These are phyloP conservation scores for Pseudogymnoascus sp. DNA, from an alignment of 2,329 filamentous ascomycete species.

Conservation along the genomic window DNA sequence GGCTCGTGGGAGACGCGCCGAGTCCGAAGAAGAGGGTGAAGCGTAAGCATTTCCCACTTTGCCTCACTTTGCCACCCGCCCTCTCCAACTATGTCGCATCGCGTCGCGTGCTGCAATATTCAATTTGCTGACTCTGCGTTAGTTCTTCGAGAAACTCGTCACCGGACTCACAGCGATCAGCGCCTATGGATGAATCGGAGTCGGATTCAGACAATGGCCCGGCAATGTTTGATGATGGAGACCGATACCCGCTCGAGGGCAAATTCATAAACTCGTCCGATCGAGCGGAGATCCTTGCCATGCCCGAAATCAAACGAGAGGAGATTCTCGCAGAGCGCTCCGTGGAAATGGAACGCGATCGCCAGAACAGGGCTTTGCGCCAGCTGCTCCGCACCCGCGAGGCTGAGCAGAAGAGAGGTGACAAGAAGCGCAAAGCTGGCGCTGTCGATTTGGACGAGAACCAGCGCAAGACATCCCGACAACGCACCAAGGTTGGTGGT, in stretches of 20 bases:
- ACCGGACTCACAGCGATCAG: slow-evolving; percentile 68
- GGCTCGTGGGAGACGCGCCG: slow-evolving; percentile 45
- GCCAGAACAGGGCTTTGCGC: slow-evolving; percentile 74
- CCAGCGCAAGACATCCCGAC: slow-evolving; percentile 64
- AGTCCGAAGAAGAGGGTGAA: slow-evolving; percentile 73
- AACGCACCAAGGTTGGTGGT: slow-evolving; percentile 58
- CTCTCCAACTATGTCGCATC: slow-evolving; percentile 13
- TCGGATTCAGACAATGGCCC: slow-evolving; percentile 60
- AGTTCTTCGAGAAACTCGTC: slow-evolving; percentile 65
- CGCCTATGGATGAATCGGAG: slow-evolving; percentile 83
- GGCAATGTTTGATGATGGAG: slow-evolving; percentile 44
- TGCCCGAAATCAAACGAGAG: slow-evolving; percentile 88
- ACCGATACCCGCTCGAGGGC: slow-evolving; percentile 79
- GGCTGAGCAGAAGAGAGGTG: slow-evolving; percentile 47
- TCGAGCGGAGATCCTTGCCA: slow-evolving; percentile 69
- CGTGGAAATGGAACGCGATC: slow-evolving; percentile 70
- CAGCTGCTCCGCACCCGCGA: slow-evolving; percentile 63
- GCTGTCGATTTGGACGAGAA: slow-evolving; percentile 71
- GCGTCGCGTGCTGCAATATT: slow-evolving; percentile 12
- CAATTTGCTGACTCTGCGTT: slow-evolving; percentile 12
- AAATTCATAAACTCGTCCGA: slow-evolving; percentile 68
- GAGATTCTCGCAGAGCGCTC: slow-evolving; percentile 81
- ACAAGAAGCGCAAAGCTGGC: slow-evolving; percentile 70
- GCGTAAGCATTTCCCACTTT: slow-evolving; percentile 51
- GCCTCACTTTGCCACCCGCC: slow-evolving; percentile 12